phyloP scores from a whole-genome alignment of 345 rosid genomes.

The Luvunga scandens region DNA sequence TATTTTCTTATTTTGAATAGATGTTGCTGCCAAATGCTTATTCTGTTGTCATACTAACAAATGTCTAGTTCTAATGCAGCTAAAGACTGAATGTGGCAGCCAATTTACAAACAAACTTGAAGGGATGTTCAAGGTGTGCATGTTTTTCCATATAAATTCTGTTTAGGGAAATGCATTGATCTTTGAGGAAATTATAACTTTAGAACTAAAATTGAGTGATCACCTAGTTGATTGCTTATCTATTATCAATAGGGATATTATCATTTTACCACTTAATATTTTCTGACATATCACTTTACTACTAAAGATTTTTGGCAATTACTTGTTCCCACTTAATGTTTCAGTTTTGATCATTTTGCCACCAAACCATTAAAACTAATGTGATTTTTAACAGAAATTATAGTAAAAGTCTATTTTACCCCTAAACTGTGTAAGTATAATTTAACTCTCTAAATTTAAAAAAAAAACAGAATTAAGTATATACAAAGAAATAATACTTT shows the following conservation, averaged over 20 bases:
- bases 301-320: too few relatives aligned
- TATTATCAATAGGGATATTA: background rate
- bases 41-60: slow-evolving; percentile 23
- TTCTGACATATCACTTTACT: too few relatives aligned
- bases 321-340: too few relatives aligned
- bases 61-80: slow-evolving; percentile 48
- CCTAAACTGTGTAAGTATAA: too few relatives aligned
- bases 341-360: too few relatives aligned
- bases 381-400: too few relatives aligned
- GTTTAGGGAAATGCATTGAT: slow-evolving; percentile 2
- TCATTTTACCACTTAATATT: too few relatives aligned
- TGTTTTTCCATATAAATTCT: slow-evolving; percentile 13
- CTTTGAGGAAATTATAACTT: background rate
- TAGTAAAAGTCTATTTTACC: too few relatives aligned
- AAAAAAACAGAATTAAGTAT: too few relatives aligned
- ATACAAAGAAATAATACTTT: too few relatives aligned
- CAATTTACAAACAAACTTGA: slow-evolving; percentile 99
- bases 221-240: background rate
- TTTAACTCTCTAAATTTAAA: too few relatives aligned
- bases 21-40: background rate
- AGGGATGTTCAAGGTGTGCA: slow-evolving; percentile 94
- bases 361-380: too few relatives aligned
- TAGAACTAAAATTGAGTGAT: background rate
- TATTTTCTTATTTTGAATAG: background rate
- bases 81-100: slow-evolving; percentile 97